Base-by-base conservation (phyloP, 2,329 filamentous ascomycete genomes). In the Alternaria sp. region DNA sequence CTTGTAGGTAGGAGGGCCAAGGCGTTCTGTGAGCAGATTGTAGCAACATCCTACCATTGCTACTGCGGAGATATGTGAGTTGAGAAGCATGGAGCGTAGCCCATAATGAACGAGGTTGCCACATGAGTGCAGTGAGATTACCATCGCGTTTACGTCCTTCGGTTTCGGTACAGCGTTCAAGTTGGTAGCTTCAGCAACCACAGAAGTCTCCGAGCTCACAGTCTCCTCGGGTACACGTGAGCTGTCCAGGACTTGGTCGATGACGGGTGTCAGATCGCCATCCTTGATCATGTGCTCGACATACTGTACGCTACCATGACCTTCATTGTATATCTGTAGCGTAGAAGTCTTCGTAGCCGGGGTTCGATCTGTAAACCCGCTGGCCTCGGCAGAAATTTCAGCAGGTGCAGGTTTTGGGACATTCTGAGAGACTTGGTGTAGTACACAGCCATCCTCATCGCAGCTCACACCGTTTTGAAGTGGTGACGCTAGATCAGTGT, bases 11-110 rank as follows among this genome's bases (percentile, higher is more conserved):
- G 93, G 91, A 2, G 93, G 92, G 0, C 92, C 92, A 12, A 97
- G 86, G 58, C 92, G 89, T 79, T 98, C 95, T 0, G 94, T 97
- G 68, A 98, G 82, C 6, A 98, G 87, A 72, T 99, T 99, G 84
- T 99, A 98, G 84, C 95, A 99, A 82, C 95, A 99, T 47, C 95
- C 95, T 61, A 99, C 93, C 75, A 99, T 94, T 59, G 94, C 94
- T 22, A 98, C 90, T n/a, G 93, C 93, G 32, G 88, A 88, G 56
- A 98, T 94, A 5, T 89, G 87, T 0, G 91, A 90, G 74, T 97
- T 98, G 58, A 96, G 81, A 2, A 94, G 80, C 20, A 99, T 86
- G 0, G 94, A 96, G 14, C 92, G 89, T 58, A 99, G 89, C 9
- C 92, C 95, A 75, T 96, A 94, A 78, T 99, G 95, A 0, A 96